phyloP scores from a whole-genome alignment of 805 yeast species.

The Candida incommunis region DNA sequence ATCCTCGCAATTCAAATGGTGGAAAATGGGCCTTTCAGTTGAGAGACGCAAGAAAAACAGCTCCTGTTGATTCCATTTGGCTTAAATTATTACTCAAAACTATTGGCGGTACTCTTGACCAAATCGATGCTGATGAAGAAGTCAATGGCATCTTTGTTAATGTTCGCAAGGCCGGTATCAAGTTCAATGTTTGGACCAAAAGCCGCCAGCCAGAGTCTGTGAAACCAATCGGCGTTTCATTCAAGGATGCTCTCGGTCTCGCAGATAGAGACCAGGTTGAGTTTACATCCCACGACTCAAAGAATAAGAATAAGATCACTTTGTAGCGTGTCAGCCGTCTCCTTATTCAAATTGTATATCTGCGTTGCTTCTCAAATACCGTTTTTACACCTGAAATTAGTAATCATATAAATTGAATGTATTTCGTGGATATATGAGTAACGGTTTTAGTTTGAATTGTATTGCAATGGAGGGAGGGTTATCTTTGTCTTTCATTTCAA shows the following conservation, averaged over 20 bases:
- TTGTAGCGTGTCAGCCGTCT: background rate
- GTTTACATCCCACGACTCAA: constrained; percentile 49
- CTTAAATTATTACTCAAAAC: constrained; percentile 55
- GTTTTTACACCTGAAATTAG: too few relatives aligned
- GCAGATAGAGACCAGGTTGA: constrained; percentile 65
- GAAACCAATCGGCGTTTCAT: constrained; percentile 64
- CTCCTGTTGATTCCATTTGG: constrained; percentile 81
- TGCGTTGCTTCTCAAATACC: too few relatives aligned
- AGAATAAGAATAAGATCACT: constrained; percentile 1
- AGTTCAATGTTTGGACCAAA: constrained; percentile 83
- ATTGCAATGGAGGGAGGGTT: too few relatives aligned
- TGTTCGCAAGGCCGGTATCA: constrained; percentile 67
- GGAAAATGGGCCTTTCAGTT: constrained; percentile 88
- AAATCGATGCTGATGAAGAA: constrained; percentile 60
- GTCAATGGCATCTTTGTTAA: constrained; percentile 91
- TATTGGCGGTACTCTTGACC: constrained; percentile 91
- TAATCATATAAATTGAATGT: too few relatives aligned
- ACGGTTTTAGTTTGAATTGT: too few relatives aligned
- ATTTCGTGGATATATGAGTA: too few relatives aligned
- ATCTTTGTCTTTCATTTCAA: too few relatives aligned
- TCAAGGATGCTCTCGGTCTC: constrained; percentile 73
- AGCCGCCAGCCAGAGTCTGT: constrained; percentile 28
- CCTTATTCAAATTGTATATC: too few relatives aligned
- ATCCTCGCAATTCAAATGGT: constrained; percentile 69
- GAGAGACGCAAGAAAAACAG: constrained; percentile 36